phyloP scores from a whole-genome alignment of 2,329 filamentous ascomycete species.

The Cladophialophora bantiana region DNA sequence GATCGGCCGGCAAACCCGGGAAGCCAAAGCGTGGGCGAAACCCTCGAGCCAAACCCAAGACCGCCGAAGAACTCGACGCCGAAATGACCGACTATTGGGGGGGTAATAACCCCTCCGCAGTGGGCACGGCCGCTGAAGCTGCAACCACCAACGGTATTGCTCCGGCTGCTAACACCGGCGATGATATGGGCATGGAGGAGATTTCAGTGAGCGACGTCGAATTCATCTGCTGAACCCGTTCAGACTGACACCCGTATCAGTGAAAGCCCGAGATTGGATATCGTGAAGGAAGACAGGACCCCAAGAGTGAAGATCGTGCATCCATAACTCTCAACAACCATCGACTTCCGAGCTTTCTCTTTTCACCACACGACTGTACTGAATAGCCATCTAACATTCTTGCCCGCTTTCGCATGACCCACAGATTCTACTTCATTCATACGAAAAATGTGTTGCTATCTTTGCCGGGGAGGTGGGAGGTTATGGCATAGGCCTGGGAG shows the following conservation, averaged over 20 bases:
- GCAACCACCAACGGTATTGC: slow-evolving; percentile 56
- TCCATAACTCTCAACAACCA: background rate
- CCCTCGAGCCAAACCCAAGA: slow-evolving; percentile 78
- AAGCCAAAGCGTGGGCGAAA: slow-evolving; percentile 82
- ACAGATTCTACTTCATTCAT: slow-evolving; percentile 27
- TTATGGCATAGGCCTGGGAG: background rate
- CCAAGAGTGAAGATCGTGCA: background rate
- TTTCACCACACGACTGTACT: slow-evolving; percentile 22
- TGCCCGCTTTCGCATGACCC: background rate
- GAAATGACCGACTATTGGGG: slow-evolving; percentile 98
- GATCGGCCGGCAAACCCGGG: slow-evolving; percentile 66
- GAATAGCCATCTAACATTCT: slow-evolving; percentile 14
- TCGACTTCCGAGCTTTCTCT: slow-evolving; percentile 22
- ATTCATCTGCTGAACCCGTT: slow-evolving; percentile 32
- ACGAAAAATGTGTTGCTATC: slow-evolving; percentile 29
- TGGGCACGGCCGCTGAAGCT: slow-evolving; percentile 52
- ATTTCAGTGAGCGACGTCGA: slow-evolving; percentile 55
- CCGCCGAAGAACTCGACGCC: slow-evolving; percentile 90
- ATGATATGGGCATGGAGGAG: slow-evolving; percentile 64
- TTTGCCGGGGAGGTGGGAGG: slow-evolving; percentile 14
- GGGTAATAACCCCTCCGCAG: slow-evolving; percentile 52
- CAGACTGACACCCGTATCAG: slow-evolving; percentile 40
- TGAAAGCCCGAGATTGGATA: slow-evolving; percentile 30
- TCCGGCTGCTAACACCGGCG: slow-evolving; percentile 55
- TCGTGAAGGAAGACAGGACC: slow-evolving; percentile 2